Conservation (phyloP, 441 rosid species). For the California macrophylla region DNA sequence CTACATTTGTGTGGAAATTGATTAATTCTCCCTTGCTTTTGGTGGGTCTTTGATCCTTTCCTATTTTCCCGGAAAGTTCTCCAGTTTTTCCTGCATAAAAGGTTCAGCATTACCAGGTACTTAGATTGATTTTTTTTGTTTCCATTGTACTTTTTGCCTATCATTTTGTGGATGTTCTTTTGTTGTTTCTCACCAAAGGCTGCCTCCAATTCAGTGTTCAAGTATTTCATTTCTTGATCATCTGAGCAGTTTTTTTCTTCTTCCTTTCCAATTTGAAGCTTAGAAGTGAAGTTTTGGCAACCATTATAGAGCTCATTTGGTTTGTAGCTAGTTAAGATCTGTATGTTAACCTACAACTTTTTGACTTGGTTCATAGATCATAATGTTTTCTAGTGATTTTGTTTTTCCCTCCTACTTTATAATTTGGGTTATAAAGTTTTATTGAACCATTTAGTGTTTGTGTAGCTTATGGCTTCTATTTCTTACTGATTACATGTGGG, state of each 20-base stretch:
- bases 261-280: neutral
- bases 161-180: neutral
- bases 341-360: neutral
- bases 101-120: slow-evolving; percentile 16
- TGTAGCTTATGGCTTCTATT: neutral
- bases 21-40: slow-evolving; percentile 12
- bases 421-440: neutral
- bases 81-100: neutral
- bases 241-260: neutral
- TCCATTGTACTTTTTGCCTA: neutral
- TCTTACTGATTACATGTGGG: slow-evolving; percentile 9
- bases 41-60: slow-evolving; percentile 1
- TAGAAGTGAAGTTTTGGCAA: neutral
- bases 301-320: neutral
- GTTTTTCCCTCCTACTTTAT: neutral
- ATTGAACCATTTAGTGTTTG: slow-evolving; percentile 3
- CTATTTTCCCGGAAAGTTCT: neutral
- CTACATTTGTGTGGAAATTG: slow-evolving; percentile 19
- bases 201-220: slow-evolving; percentile 7
- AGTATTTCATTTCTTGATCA: neutral
- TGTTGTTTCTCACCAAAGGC: slow-evolving; percentile 11
- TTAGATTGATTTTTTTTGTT: slow-evolving; percentile 9
- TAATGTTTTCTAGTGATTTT: neutral
- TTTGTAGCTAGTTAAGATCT: neutral
- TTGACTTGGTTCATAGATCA: neutral